Evolutionary conservation across 2,329 filamentous ascomycete species (phyloP).

Genomic region (Cyphellophora europaea): DNA sequence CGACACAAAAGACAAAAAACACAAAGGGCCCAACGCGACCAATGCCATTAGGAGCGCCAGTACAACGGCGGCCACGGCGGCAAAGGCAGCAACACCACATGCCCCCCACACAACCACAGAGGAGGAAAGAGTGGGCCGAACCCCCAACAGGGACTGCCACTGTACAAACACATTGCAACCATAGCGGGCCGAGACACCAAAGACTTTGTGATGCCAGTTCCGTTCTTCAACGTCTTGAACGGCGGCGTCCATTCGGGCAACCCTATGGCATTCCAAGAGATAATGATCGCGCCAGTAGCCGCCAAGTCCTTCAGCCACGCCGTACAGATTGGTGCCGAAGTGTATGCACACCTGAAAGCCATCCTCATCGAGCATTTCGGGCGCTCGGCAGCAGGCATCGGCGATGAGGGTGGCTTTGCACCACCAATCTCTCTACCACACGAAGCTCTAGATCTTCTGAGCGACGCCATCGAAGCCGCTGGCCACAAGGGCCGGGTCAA

Average conservation of each 20-base stretch:
- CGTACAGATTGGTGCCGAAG: slow-evolving; percentile 16
- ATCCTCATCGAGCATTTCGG: slow-evolving; percentile 24
- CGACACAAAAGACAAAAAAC: slow-evolving; percentile 76
- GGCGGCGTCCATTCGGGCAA: slow-evolving; percentile 34
- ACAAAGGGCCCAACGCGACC: slow-evolving; percentile 81
- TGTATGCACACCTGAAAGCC: slow-evolving; percentile 25
- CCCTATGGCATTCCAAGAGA: slow-evolving; percentile 42
- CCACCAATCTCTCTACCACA: slow-evolving; percentile 26
- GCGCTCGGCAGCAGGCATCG: slow-evolving; percentile 23
- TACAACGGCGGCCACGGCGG: slow-evolving; percentile 50
- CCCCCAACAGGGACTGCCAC: slow-evolving; percentile 33
- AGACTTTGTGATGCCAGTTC: slow-evolving; percentile 47
- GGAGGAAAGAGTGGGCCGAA: slow-evolving; percentile 15
- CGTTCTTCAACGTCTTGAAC: slow-evolving; percentile 52
- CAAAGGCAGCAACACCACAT: slow-evolving; percentile 28
- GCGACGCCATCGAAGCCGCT: slow-evolving; percentile 18
- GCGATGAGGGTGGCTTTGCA: slow-evolving; percentile 29
- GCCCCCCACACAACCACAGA: background rate
- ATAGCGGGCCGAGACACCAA: slow-evolving; percentile 42
- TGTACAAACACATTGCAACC: slow-evolving; percentile 47
- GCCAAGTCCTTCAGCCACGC: background rate
- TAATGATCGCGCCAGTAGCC: slow-evolving; percentile 10
- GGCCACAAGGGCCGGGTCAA: slow-evolving; percentile 26
- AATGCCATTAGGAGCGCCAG: slow-evolving; percentile 75
- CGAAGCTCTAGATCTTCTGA: slow-evolving; percentile 26